A percentile compares a stretch with the other conserved stretches of the same genome.
Evolutionary conservation across 2,329 filamentous ascomycete species (phyloP).

Genomic region (Apiospora phragmitis): DNA sequence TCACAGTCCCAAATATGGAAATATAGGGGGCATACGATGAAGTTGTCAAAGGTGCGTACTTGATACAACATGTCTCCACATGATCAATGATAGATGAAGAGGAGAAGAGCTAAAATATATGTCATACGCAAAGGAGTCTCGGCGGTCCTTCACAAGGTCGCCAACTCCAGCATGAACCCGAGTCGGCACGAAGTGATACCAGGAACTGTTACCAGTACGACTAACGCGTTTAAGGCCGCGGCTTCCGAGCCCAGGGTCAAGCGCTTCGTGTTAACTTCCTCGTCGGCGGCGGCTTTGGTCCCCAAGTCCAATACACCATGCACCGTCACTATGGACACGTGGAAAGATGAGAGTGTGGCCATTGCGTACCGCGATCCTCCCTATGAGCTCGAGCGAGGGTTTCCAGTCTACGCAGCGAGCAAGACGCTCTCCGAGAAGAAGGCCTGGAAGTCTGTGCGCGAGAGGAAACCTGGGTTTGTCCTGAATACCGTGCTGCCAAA

Average conservation of each 20-base stretch:
- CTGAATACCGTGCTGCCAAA: constrained; percentile 43
- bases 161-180: constrained; percentile 17
- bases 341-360: constrained; percentile 21
- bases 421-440: constrained; percentile 52
- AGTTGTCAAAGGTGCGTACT: neutral
- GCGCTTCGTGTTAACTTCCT: constrained; percentile 26
- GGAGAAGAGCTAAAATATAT: neutral
- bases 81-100: neutral
- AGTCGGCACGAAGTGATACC: constrained; percentile 21
- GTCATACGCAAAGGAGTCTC: constrained; percentile 10
- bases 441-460: constrained; percentile 48
- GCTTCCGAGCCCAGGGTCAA: constrained; percentile 15
- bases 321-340: constrained; percentile 17
- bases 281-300: constrained; percentile 17
- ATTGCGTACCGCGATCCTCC: constrained; percentile 22
- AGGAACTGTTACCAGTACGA: constrained; percentile 22
- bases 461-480: constrained; percentile 42
- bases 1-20: neutral
- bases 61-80: neutral
- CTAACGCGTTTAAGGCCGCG: constrained; percentile 26
- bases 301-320: constrained; percentile 17
- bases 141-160: constrained; percentile 25
- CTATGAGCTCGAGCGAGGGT: constrained; percentile 22
- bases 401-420: constrained; percentile 34
- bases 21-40: neutral